Evolutionary conservation across 441 rosid genomes (phyloP).

Genomic region (Gossypium lobatum): DNA sequence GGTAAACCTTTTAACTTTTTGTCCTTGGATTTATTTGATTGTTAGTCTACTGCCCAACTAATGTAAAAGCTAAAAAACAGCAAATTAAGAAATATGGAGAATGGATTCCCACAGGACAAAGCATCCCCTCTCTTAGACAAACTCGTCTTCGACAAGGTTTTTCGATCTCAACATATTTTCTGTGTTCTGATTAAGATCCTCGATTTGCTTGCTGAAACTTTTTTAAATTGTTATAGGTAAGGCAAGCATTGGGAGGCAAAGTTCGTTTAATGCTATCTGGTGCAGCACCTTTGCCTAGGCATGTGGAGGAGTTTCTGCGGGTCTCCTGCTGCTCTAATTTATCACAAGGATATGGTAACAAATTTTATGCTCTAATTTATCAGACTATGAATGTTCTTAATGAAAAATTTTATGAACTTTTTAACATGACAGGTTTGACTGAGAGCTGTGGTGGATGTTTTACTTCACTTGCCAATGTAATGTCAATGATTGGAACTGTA

Average conservation of each 20-base stretch:
- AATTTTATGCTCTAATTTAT: not conserved
- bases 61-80: conserved; percentile 34
- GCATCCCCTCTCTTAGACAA: conserved; percentile 79
- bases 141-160: conserved; percentile 72
- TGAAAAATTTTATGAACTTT: not conserved
- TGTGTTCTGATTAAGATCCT: not conserved
- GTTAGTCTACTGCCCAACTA: conserved; percentile 2
- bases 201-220: conserved; percentile 2
- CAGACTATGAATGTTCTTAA: no score
- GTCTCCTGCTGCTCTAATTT: conserved; percentile 69
- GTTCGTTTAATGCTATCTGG: conserved; percentile 73
- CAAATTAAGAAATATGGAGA: conserved; percentile 63
- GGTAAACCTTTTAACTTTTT: not conserved
- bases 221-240: conserved; percentile 37
- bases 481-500: conserved; percentile 81
- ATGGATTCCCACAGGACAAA: conserved; percentile 65
- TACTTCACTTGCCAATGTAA: conserved; percentile 64
- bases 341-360: conserved; percentile 86
- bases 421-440: conserved; percentile 56
- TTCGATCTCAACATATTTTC: not conserved
- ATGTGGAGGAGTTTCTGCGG: conserved; percentile 84
- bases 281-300: conserved; percentile 88
- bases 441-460: conserved; percentile 89
- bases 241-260: conserved; percentile 74
- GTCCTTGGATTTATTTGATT: not conserved